These are phyloP conservation scores for Beta lomatogona DNA, from an alignment of 179 eudicot genomes.

Conservation along the genomic window DNA sequence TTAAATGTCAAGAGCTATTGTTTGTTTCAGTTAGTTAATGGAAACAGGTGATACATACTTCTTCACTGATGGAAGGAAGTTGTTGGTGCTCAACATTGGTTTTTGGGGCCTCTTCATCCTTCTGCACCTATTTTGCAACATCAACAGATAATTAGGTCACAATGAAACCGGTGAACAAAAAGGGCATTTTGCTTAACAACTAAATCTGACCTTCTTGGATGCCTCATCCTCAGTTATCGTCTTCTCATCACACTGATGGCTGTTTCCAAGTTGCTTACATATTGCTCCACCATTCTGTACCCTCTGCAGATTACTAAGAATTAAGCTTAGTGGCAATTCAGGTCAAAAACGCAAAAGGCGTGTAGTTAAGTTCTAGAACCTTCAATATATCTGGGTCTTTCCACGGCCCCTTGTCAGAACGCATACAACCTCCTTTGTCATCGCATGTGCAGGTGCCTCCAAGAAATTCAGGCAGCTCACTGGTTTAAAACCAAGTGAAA, in stretches of 20 bases:
- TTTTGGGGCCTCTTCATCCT: constrained; percentile 32
- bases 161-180: not conserved
- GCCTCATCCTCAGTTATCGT: constrained; percentile 44
- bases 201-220: constrained; percentile 32
- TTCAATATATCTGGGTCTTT: constrained; percentile 42
- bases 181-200: not conserved
- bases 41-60: constrained; percentile 31
- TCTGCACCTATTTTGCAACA: constrained; percentile 25
- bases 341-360: not conserved
- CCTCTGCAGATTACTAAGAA: constrained; percentile 27
- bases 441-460: constrained; percentile 50
- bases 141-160: not conserved
- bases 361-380: constrained; percentile 9
- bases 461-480: constrained; percentile 44
- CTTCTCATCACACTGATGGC: constrained; percentile 39
- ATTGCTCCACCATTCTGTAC: constrained; percentile 38
- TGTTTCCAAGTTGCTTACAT: constrained; percentile 30
- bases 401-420: constrained; percentile 52
- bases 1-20: not conserved
- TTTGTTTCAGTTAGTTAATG: not conserved
- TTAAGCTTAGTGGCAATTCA: not conserved
- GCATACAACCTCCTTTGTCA: constrained; percentile 49
- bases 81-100: constrained; percentile 22
- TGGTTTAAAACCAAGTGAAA: constrained; percentile 14
- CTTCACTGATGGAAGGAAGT: constrained; percentile 39